phyloP scores from a whole-genome alignment of 1,284 basidiomycete genomes.

The Exsudoporus floridanus region DNA sequence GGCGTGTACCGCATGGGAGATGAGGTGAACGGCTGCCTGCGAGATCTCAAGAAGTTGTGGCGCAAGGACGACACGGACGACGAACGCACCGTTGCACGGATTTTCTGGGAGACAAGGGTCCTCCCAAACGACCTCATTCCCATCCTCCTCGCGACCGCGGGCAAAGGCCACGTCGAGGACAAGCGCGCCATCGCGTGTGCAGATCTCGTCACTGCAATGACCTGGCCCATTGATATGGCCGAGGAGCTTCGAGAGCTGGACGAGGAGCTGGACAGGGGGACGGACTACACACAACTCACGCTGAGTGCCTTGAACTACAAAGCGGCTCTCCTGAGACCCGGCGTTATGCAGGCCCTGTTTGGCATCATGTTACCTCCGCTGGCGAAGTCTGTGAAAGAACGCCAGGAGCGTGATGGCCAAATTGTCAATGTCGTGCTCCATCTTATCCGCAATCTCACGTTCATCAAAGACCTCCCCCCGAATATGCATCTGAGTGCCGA shows the following conservation, averaged over 20 bases:
- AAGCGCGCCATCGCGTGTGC: constrained; percentile 84
- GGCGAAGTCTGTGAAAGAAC: constrained; percentile 58
- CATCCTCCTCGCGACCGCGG: constrained; percentile 78
- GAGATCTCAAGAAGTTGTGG: constrained; percentile 94
- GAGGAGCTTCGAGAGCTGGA: constrained; percentile 90
- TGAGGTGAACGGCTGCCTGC: constrained; percentile 80
- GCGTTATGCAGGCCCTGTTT: constrained; percentile 68
- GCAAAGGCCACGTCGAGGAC: constrained; percentile 74
- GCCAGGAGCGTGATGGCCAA: constrained; percentile 78
- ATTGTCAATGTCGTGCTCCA: constrained; percentile 88
- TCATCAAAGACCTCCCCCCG: constrained; percentile 80
- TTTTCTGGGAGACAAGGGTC: constrained; percentile 82
- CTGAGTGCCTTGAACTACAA: constrained; percentile 87
- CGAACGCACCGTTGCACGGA: constrained; percentile 88
- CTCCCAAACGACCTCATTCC: constrained; percentile 84
- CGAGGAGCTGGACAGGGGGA: constrained; percentile 68
- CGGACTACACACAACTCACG: constrained; percentile 84
- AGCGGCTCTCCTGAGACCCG: constrained; percentile 65
- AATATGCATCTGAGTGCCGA: constrained; percentile 70
- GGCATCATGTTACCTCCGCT: constrained; percentile 70
- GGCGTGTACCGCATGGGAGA: constrained; percentile 80
- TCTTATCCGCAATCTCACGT: constrained; percentile 85
- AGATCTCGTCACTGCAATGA: constrained; percentile 92
- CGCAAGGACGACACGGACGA: constrained; percentile 93
- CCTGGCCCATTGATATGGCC: constrained; percentile 94